A percentile compares a stretch with the other conserved stretches of the same genome.
These are phyloP conservation scores for Elymus sibiricus DNA, from an alignment of 176 grass and related monocot genomes.

Conservation along the genomic window DNA sequence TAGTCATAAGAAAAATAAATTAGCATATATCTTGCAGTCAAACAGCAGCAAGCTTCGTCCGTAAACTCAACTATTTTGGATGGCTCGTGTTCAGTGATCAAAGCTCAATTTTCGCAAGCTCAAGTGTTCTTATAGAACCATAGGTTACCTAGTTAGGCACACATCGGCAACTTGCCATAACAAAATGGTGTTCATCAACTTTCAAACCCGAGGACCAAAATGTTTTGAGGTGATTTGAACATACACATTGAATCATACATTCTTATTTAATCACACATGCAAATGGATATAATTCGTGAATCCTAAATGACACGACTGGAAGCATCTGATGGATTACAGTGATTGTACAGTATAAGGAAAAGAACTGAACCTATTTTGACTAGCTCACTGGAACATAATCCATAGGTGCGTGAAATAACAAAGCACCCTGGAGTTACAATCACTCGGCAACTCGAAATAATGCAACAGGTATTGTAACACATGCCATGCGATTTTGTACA, in stretches of 20 bases:
- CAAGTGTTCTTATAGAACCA: not conserved
- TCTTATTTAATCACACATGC: conserved; percentile 36
- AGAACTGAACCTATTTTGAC: conserved; percentile 19
- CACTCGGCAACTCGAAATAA: conserved; percentile 4
- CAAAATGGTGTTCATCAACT: not conserved
- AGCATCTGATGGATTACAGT: conserved; percentile 10
- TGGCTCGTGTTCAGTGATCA: not conserved
- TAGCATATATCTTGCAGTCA: not conserved
- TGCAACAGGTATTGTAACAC: not conserved
- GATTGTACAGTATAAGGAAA: conserved; percentile 18
- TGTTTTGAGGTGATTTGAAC: not conserved
- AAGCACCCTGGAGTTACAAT: conserved; percentile 34
- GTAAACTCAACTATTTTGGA: not conserved
- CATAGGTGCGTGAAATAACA: conserved; percentile 39
- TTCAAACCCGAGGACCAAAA: not conserved
- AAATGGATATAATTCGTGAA: conserved; percentile 9
- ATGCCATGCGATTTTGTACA: conserved; percentile 19
- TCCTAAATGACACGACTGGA: not conserved
- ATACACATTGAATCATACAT: not conserved
- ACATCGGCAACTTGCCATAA: not conserved
- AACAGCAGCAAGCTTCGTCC: not conserved
- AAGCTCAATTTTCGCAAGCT: not conserved
- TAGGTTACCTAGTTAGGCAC: not conserved
- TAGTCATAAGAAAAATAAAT: not conserved
- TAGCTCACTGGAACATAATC: not conserved